Evolutionary conservation across 192 early-diverging fungal genomes (phyloP), one percentile per base, ranked within the genome.

Genomic region (Backusella parvicylindrica): DNA sequence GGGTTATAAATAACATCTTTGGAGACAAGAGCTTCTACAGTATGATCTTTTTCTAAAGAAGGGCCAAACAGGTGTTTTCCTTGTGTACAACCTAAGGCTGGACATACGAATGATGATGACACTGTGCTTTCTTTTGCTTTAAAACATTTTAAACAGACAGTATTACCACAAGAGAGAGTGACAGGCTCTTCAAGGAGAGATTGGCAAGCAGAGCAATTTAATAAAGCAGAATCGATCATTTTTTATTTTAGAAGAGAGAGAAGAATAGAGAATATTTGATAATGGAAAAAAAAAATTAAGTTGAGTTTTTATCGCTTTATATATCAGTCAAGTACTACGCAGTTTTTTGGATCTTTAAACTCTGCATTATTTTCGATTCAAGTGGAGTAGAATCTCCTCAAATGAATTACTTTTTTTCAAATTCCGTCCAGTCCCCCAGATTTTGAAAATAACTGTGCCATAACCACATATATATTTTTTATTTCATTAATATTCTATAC

Each of bases 131-230:
- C 16, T 1, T 28, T 41, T 66, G 72, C 28, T 31, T 63, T 63
- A n/a, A 66, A 40, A 41, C 72, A 73, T 6, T 23, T 31, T 2
- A 41, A 31, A 23, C 72, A 73, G 9, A 73, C 31, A 31, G 72
- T 73, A 40, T 40, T 65, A 31, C 72, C 72, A 28, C 72, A 73
- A 41, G 72, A 73, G 36, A 73, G 72, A 16, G 56, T 73, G 6
- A 73, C 30, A 28, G 72, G 72, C 0, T 73, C 60, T 4, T 11
- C 8, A 15, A 73, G 49, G 6, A 26, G 30, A 1, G 64, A 38
- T n/a, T 64, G n/a, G 18, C 72, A 73, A 41, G 40, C 72, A 33
- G 72, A 36, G 5, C 72, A 73, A 26, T 60, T 73, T 40, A 73
- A 63, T 73, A 73, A 3, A 30, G 56, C n/a, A 18, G 56, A 68